Evolutionary conservation across 2,329 filamentous ascomycete genomes (phyloP), one percentile per base, ranked within the genome.

Genomic region (Diplodia sapinea): DNA sequence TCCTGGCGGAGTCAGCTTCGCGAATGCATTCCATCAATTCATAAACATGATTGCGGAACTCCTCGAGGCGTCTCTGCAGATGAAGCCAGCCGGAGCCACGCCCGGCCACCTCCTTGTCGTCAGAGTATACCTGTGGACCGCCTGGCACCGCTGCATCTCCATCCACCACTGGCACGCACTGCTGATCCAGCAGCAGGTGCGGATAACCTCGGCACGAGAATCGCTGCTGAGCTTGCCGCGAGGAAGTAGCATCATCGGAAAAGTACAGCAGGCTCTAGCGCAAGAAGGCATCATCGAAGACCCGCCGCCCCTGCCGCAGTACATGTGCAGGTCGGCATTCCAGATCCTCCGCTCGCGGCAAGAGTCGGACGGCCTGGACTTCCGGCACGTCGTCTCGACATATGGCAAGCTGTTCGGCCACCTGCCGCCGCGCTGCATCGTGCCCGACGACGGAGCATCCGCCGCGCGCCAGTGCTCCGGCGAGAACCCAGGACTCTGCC

Each of bases 271-370:
- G 7, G 49, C 49, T 8, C 15, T 11, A 8, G 23, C 23, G 13
- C 31, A 33, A 33, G 31, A 33, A 33, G 31, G 31, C 31, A 33
- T 33, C 31, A 3, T 43, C 13, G 38, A 43, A 3, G 23, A 26
- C 20, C 17, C n/a, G 17, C 49, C n/a, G n/a, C 4, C 6, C 4
- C 20, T 26, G 17, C n/a, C n/a, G n/a, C n/a, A 2, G 17, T 20
- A 20, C 49, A 51, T 51, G 49, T 51, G 49, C 49, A 51, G n/a
- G n/a, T 51, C 15, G n/a, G 49, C 49, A 2, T 51, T 51, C n/a
- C n/a, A 51, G n/a, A 15, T 51, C 49, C 17, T 51, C 15, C n/a
- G 17, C 7, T 51, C 49, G 49, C n/a, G n/a, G 11, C 49, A 26
- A 4, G 49, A 20, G n/a, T 51, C 49, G 2, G 49, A n/a, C 11